phyloP scores from a whole-genome alignment of 2,329 filamentous ascomycete genomes.

The Nannizziopsis arthrosporioides region DNA sequence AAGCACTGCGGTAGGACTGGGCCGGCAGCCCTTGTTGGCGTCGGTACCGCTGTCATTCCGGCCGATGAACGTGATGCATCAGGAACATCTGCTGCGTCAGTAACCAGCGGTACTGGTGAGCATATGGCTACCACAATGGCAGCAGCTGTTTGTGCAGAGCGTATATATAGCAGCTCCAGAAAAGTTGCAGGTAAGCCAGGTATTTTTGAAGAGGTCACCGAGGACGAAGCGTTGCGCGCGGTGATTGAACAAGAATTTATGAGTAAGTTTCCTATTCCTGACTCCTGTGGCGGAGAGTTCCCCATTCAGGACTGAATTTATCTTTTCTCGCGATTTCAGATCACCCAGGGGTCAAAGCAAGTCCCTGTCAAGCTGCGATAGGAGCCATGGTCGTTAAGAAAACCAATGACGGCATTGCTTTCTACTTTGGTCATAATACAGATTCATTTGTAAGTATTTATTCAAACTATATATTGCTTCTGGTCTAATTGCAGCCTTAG shows the following conservation, averaged over 20 bases:
- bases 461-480: conserved; percentile 5
- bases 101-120: conserved; percentile 91
- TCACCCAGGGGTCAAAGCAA: conserved; percentile 71
- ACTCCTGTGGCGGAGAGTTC: not conserved
- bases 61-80: conserved; percentile 58
- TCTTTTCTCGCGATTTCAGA: conserved; percentile 23
- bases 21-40: conserved; percentile 81
- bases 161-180: conserved; percentile 61
- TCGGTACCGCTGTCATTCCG: conserved; percentile 84
- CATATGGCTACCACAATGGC: conserved; percentile 96
- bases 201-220: conserved; percentile 52
- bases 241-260: conserved; percentile 89
- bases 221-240: conserved; percentile 64
- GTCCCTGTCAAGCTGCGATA: conserved; percentile 74
- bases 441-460: conserved; percentile 53
- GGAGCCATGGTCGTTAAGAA: conserved; percentile 87
- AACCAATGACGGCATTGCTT: conserved; percentile 58
- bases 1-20: conserved; percentile 87
- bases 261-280: conserved; percentile 36
- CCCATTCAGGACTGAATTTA: not conserved
- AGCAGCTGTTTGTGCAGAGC: conserved; percentile 71
- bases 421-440: conserved; percentile 95
- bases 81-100: conserved; percentile 60
- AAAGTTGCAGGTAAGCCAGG: conserved; percentile 45
- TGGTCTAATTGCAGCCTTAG: conserved; percentile 20